Percentiles rank a stretch among this genome's conserved stretches.
These are phyloP conservation scores for Hypoxylon lenormandii DNA, from an alignment of 495 filamentous ascomycete species.

Conservation along the genomic window DNA sequence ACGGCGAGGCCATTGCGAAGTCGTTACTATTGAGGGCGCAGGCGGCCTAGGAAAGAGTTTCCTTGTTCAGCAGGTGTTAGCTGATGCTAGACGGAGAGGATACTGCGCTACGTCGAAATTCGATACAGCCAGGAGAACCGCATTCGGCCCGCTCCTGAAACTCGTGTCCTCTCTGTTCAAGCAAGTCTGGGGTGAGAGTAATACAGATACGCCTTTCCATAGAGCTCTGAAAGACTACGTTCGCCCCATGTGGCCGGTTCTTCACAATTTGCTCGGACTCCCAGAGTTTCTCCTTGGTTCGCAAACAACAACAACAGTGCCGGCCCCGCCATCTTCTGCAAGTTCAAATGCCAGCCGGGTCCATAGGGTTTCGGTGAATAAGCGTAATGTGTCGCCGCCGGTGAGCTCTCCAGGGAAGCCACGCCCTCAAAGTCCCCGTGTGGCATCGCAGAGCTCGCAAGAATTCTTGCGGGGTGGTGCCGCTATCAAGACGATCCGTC, in stretches of 20 bases:
- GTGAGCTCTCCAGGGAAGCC: conserved; percentile 50
- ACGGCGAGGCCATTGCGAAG: conserved; percentile 76
- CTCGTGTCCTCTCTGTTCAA: conserved; percentile 84
- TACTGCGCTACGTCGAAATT: conserved; percentile 89
- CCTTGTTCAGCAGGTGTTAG: conserved; percentile 80
- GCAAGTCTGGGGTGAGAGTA: conserved; percentile 90
- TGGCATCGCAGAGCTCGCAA: conserved; percentile 66
- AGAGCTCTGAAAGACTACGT: conserved; percentile 77
- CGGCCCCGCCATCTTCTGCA: conserved; percentile 33
- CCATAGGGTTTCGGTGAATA: conserved; percentile 43
- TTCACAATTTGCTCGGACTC: conserved; percentile 80
- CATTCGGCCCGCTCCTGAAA: conserved; percentile 85
- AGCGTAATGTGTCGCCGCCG: conserved; percentile 60
- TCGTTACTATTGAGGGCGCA: conserved; percentile 79
- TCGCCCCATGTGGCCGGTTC: conserved; percentile 78
- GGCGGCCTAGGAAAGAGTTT: conserved; percentile 87
- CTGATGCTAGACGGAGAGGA: conserved; percentile 75
- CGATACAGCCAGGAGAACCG: conserved; percentile 80
- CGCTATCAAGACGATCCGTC: conserved; percentile 77
- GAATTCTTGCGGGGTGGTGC: conserved; percentile 78
- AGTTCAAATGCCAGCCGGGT: conserved; percentile 27
- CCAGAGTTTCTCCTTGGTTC: conserved; percentile 76
- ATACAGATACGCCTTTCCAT: conserved; percentile 86
- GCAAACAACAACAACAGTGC: conserved; percentile 46
- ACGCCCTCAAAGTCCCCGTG: conserved; percentile 46